Conservation (phyloP, 345 rosid genomes). For the Adansonia digitata region DNA sequence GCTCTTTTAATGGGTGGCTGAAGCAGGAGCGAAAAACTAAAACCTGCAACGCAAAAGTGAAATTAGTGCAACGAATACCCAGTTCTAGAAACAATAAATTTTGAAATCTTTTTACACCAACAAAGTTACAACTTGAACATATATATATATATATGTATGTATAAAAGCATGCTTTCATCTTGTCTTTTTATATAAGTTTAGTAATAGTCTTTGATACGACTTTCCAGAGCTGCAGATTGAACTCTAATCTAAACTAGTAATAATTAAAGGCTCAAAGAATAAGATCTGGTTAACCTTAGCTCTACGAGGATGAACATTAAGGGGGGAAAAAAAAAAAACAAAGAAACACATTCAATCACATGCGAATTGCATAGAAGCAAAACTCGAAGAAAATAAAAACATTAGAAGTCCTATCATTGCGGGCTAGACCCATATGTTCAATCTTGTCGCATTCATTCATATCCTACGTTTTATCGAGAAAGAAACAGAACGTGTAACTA, state of each 20-base stretch:
- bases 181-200: too few relatives aligned
- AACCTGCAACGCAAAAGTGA: constrained; percentile 45
- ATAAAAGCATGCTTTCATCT: too few relatives aligned
- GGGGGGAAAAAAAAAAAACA: not conserved
- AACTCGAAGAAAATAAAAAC: not conserved
- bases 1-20: constrained; percentile 94
- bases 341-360: not conserved
- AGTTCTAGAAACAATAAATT: not conserved
- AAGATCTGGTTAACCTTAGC: not conserved
- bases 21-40: constrained; percentile 64
- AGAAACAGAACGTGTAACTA: not conserved
- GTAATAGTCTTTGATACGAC: too few relatives aligned
- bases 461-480: not conserved
- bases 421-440: not conserved
- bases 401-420: not conserved
- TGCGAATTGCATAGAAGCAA: not conserved
- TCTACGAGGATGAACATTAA: not conserved
- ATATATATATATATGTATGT: too few relatives aligned
- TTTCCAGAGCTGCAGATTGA: too few relatives aligned
- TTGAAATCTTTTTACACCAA: too few relatives aligned
- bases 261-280: not conserved
- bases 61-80: not conserved
- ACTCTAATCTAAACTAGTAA: not conserved
- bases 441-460: not conserved
- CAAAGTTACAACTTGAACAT: too few relatives aligned